A percentile compares a stretch with the other conserved stretches of the same genome.
These are phyloP conservation scores for Suhomyces chickasaworum DNA, from an alignment of 1,139 yeast species.

Conservation along the genomic window DNA sequence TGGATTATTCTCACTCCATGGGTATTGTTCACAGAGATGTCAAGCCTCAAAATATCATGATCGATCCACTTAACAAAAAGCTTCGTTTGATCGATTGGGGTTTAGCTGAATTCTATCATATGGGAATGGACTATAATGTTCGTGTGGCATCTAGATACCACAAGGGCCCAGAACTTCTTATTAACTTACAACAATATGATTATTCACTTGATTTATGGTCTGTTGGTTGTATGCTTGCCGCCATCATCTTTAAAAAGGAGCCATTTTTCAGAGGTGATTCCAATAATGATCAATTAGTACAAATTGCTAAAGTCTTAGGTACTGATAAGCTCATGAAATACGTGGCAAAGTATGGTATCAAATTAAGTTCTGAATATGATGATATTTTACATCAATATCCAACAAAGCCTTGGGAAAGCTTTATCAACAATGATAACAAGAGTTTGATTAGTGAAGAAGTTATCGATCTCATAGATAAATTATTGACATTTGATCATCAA, in stretches of 20 bases:
- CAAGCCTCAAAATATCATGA: constrained; percentile 84
- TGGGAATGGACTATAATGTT: constrained; percentile 77
- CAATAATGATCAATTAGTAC: constrained; percentile 77
- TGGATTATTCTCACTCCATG: constrained; percentile 78
- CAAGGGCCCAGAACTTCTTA: constrained; percentile 78
- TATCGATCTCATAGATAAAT: constrained; percentile 64
- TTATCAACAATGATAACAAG: constrained; percentile 53
- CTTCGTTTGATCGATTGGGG: constrained; percentile 84
- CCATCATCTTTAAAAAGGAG: constrained; percentile 72
- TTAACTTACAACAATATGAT: constrained; percentile 74
- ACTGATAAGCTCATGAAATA: constrained; percentile 66
- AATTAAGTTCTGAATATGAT: constrained; percentile 66
- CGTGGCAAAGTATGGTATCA: constrained; percentile 60
- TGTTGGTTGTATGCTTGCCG: constrained; percentile 79
- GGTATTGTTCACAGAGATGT: constrained; percentile 86
- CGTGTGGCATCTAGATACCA: constrained; percentile 80
- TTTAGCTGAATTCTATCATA: constrained; percentile 77
- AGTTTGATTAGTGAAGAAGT: constrained; percentile 62
- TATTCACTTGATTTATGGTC: constrained; percentile 82
- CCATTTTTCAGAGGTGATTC: constrained; percentile 81
- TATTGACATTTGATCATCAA: constrained; percentile 72
- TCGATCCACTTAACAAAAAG: constrained; percentile 64
- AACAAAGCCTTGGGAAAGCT: constrained; percentile 67
- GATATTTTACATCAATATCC: constrained; percentile 65
- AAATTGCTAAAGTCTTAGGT: constrained; percentile 75